Evolutionary conservation across 2,329 filamentous ascomycete species (phyloP).

Genomic region (Macrophomina pseudophaseolina): DNA sequence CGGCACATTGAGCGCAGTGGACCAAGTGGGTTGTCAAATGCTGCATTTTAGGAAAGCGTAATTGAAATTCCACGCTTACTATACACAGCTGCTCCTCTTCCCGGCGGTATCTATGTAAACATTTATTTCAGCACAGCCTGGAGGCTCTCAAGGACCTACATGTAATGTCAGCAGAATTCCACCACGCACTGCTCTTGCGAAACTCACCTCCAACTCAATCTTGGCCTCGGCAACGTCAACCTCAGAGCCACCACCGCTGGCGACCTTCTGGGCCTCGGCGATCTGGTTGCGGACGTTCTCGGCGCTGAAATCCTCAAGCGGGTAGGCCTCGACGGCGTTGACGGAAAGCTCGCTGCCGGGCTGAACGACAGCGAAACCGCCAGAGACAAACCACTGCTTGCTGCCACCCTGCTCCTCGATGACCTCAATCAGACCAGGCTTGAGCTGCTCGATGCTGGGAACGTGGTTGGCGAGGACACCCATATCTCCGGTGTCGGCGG

Average conservation of each 20-base stretch:
- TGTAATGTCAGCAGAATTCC: conserved; percentile 42
- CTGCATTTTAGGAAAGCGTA: conserved; percentile 32
- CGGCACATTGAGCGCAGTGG: conserved; percentile 9
- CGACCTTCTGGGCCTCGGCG: conserved; percentile 94
- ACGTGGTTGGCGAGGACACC: conserved; percentile 99
- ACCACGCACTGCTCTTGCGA: conserved; percentile 39
- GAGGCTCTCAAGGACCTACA: conserved; percentile 80
- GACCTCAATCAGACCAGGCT: conserved; percentile 93
- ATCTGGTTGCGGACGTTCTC: conserved; percentile 91
- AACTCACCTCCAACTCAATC: conserved; percentile 92
- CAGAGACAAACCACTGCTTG: conserved; percentile 99
- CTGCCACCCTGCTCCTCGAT: conserved; percentile 81
- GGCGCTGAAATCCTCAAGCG: conserved; percentile 93
- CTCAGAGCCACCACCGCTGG: conserved; percentile 87
- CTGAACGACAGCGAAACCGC: conserved; percentile 96
- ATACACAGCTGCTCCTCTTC: conserved; percentile 40
- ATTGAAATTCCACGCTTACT: conserved; percentile 35
- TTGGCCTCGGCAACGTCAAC: conserved; percentile 98
- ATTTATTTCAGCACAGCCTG: conserved; percentile 78
- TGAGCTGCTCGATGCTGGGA: conserved; percentile 97
- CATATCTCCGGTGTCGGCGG: conserved; percentile 98
- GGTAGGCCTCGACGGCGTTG: conserved; percentile 95
- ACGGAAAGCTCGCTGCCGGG: conserved; percentile 94
- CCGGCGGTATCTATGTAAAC: conserved; percentile 52
- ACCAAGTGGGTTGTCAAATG: conserved; percentile 6